Evolutionary conservation across 768 basidiomycete species (phyloP).

Genomic region (Pisolithus marmoratus): DNA sequence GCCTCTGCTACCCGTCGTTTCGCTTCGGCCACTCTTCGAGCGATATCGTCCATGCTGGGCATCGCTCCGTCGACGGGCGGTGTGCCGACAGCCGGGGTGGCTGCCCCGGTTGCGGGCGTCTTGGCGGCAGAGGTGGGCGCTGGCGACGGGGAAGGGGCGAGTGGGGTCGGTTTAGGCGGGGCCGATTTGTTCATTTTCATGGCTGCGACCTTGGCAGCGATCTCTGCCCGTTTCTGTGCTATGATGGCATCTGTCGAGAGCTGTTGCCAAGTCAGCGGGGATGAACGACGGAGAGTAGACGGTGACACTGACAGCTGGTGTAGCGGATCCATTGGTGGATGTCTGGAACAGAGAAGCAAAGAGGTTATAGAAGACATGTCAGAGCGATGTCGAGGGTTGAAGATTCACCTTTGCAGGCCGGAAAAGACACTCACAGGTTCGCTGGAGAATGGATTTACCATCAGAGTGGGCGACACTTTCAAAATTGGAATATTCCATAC

Average conservation of each 20-base stretch:
- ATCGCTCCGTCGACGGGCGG: slow-evolving; percentile 37
- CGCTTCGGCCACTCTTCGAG: slow-evolving; percentile 75
- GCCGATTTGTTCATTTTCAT: slow-evolving; percentile 58
- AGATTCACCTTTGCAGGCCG: slow-evolving; percentile 67
- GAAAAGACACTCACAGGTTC: slow-evolving; percentile 58
- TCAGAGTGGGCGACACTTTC: slow-evolving; percentile 3
- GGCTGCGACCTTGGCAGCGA: slow-evolving; percentile 78
- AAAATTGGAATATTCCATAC: slow-evolving; percentile 29
- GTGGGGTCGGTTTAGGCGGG: slow-evolving; percentile 21
- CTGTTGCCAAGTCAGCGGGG: slow-evolving; percentile 21
- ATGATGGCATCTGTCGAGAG: slow-evolving; percentile 60
- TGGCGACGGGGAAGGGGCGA: slow-evolving; percentile 21
- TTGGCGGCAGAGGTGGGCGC: slow-evolving; percentile 4
- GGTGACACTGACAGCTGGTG: slow-evolving; percentile 39
- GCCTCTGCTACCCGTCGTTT: slow-evolving; percentile 81
- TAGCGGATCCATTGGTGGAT: slow-evolving; percentile 38
- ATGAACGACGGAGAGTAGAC: background rate
- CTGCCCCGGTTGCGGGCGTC: background rate
- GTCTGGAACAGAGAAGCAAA: slow-evolving; percentile 44
- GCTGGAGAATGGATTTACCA: slow-evolving; percentile 29
- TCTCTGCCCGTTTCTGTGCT: slow-evolving; percentile 78
- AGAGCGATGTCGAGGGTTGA: slow-evolving; percentile 44
- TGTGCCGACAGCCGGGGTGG: slow-evolving; percentile 21
- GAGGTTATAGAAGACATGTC: slow-evolving; percentile 65
- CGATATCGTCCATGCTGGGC: slow-evolving; percentile 54